Base-by-base conservation (phyloP, 768 basidiomycete species). In the Kwoniella bestiolae region DNA sequence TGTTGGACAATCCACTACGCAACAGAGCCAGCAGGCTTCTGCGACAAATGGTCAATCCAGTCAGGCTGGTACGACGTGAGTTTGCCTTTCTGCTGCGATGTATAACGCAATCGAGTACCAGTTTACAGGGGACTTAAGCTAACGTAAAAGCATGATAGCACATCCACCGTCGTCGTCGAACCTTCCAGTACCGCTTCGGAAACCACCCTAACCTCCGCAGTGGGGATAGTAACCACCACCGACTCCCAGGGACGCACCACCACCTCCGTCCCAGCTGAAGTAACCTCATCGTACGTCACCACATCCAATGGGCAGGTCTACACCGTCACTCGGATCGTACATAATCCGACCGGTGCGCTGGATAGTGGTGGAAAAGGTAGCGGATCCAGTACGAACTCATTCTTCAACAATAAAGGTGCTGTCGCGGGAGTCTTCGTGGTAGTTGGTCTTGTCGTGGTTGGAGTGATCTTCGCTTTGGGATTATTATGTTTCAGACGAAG, bases 341-440 rank as follows among this genome's bases (percentile, higher is more conserved):
- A 73, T 46, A 80, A 82, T 67, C 77, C 79, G 1, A 73, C 72
- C 11, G 80, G 80, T 3, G 67, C 71, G 21, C 67, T 82, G 26
- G 76, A 79, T 57, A 69, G 68, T 38, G 69, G 73, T 5, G 51
- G 65, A n/a, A 51, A 46, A 21, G 59, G 66, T 8, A 45, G 64
- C n/a, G 56, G 60, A 2, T 35, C 65, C 3, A 38, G 44, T 25
- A 69, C 56, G 21, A 70, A 66, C 44, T 56, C 63, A 6, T 98
- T 96, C 83, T 94, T 95, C 82, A 81, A 82, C 58, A 91, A 91
- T 75, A 87, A 83, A 45, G 87, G 88, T 2, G 88, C 87, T 6
- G 87, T 91, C 9, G 87, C 87, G 1, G 90, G 89, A 3, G 86
- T 88, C n/a, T 91, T 92, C 78, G 83, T 89, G 5, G 87, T 84